Evolutionary conservation across 2,329 filamentous ascomycete genomes (phyloP).

Genomic region (Tolypocladium tundrense): DNA sequence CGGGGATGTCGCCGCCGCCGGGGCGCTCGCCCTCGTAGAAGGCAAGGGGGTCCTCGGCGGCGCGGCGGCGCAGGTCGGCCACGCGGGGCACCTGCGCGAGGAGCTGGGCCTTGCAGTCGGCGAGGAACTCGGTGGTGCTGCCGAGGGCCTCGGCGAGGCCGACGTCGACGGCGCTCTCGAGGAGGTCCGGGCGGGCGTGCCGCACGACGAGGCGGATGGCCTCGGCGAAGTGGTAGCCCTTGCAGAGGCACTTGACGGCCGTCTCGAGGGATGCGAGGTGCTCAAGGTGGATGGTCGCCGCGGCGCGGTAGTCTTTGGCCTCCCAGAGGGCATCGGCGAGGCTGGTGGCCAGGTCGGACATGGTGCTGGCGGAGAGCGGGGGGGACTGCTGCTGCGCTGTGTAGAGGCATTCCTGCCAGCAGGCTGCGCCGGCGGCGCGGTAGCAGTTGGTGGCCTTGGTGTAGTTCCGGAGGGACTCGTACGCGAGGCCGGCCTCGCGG

Average conservation of each 20-base stretch:
- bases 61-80: conserved; percentile 69
- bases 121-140: conserved; percentile 78
- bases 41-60: conserved; percentile 72
- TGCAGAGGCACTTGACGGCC: conserved; percentile 72
- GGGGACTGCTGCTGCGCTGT: conserved; percentile 58
- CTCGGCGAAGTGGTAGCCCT: conserved; percentile 77
- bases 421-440: conserved; percentile 59
- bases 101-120: conserved; percentile 83
- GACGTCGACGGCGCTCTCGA: conserved; percentile 60
- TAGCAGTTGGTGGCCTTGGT: conserved; percentile 71
- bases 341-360: conserved; percentile 57
- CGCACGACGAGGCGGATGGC: conserved; percentile 70
- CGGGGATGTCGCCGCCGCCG: conserved; percentile 63
- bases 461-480: conserved; percentile 75
- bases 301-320: conserved; percentile 71
- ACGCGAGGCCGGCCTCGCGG: conserved; percentile 80
- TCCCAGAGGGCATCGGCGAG: conserved; percentile 75
- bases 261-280: conserved; percentile 63
- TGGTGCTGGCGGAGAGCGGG: conserved; percentile 47
- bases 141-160: conserved; percentile 74
- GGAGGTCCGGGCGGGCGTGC: conserved; percentile 48
- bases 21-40: conserved; percentile 75
- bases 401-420: conserved; percentile 87
- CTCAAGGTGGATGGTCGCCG: conserved; percentile 71
- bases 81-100: conserved; percentile 78